These are phyloP conservation scores for Metschnikowia baotianmanensis DNA, from an alignment of 805 yeast genomes.

Conservation along the genomic window DNA sequence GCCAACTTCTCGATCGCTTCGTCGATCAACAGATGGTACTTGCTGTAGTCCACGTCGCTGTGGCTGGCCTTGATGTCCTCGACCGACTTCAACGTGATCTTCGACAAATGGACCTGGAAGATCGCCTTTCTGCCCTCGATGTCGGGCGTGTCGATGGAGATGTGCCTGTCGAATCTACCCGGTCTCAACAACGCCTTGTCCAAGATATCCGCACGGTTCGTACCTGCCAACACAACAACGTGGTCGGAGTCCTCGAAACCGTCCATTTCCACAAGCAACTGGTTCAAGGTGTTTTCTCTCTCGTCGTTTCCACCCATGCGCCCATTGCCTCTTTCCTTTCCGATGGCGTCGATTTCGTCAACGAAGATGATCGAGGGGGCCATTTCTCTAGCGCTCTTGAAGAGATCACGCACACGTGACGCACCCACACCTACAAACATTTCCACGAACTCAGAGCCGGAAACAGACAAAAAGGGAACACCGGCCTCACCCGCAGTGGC, in stretches of 20 bases:
- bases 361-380: slow-evolving; percentile 97
- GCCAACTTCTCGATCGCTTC: slow-evolving; percentile 47
- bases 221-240: slow-evolving; percentile 95
- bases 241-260: slow-evolving; percentile 91
- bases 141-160: slow-evolving; percentile 89
- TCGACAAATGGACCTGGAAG: slow-evolving; percentile 78
- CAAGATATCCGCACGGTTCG: slow-evolving; percentile 90
- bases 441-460: slow-evolving; percentile 97
- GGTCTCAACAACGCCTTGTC: slow-evolving; percentile 95
- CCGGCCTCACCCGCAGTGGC: slow-evolving; percentile 99
- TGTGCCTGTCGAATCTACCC: slow-evolving; percentile 95
- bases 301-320: slow-evolving; percentile 89
- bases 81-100: slow-evolving; percentile 53
- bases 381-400: slow-evolving; percentile 85
- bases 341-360: slow-evolving; percentile 99
- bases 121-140: slow-evolving; percentile 93
- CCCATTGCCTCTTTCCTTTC: slow-evolving; percentile 81
- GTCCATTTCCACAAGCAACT: slow-evolving; percentile 96
- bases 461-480: slow-evolving; percentile 92
- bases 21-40: slow-evolving; percentile 37
- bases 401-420: slow-evolving; percentile 92
- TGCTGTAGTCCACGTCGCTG: slow-evolving; percentile 38
- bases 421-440: slow-evolving; percentile 99
- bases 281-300: slow-evolving; percentile 94
- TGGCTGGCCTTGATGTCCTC: slow-evolving; percentile 36